Percentiles rank a stretch among this genome's conserved stretches.
Evolutionary conservation across 1,139 yeast genomes (phyloP).

Genomic region (Saccharomyces hybrid): DNA sequence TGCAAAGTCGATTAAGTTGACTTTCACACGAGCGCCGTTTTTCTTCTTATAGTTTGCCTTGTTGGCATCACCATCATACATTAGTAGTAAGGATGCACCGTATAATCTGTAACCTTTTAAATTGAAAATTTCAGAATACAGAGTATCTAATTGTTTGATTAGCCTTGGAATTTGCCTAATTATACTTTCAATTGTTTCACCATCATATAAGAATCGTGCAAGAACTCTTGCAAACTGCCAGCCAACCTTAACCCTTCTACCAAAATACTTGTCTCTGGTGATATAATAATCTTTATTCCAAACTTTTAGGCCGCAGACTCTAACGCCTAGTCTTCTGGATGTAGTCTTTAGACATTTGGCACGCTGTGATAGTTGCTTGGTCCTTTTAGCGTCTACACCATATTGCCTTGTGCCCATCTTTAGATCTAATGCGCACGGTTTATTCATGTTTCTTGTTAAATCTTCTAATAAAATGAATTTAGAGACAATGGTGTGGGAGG

Average conservation of each 20-base stretch:
- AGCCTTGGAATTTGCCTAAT: slow-evolving; percentile 62
- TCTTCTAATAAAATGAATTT: slow-evolving; percentile 87
- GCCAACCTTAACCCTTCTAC: slow-evolving; percentile 67
- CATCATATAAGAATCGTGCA: slow-evolving; percentile 74
- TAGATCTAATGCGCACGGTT: slow-evolving; percentile 87
- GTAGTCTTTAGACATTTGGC: slow-evolving; percentile 78
- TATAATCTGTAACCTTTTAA: slow-evolving; percentile 81
- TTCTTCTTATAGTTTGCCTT: slow-evolving; percentile 9
- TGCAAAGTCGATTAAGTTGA: slow-evolving; percentile 90
- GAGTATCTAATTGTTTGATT: slow-evolving; percentile 49
- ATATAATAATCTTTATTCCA: slow-evolving; percentile 57
- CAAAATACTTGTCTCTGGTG: slow-evolving; percentile 84
- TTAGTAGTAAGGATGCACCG: slow-evolving; percentile 80
- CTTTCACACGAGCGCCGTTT: slow-evolving; percentile 34
- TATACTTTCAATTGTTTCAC: slow-evolving; percentile 49
- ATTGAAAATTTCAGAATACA: slow-evolving; percentile 46
- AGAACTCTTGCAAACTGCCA: slow-evolving; percentile 66
- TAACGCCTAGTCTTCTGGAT: slow-evolving; percentile 72
- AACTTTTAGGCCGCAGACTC: slow-evolving; percentile 92
- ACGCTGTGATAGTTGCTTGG: slow-evolving; percentile 74
- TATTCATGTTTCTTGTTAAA: slow-evolving; percentile 68
- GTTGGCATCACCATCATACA: slow-evolving; percentile 64
- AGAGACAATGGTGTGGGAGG: slow-evolving; percentile 28
- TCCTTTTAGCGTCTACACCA: slow-evolving; percentile 77
- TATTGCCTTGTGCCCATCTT: slow-evolving; percentile 99